Evolutionary conservation across 495 filamentous ascomycete genomes (phyloP).

Genomic region (Penicillium crystallinum): DNA sequence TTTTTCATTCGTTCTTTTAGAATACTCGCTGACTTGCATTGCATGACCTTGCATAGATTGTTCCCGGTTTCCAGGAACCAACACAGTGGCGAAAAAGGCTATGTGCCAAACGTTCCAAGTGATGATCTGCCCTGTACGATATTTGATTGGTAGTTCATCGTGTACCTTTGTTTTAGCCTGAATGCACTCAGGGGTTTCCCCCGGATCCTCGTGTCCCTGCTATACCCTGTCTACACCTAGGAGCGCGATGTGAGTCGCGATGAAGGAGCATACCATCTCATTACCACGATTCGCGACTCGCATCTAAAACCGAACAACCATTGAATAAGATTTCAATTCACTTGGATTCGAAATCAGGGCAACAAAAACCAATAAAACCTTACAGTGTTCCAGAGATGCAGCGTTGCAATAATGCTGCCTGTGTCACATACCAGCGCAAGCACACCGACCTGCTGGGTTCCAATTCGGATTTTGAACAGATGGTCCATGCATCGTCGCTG

Average conservation of each 20-base stretch:
- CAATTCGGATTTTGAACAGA: neutral
- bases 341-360: neutral
- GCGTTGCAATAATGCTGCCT: slow-evolving; percentile 4
- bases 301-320: neutral
- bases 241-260: slow-evolving; percentile 7
- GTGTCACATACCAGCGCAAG: slow-evolving; percentile 7
- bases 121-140: neutral
- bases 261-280: neutral
- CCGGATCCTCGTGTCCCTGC: slow-evolving; percentile 2
- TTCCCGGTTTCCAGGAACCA: slow-evolving; percentile 19
- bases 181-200: neutral
- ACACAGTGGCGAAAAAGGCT: slow-evolving; percentile 11
- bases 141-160: neutral
- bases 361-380: neutral
- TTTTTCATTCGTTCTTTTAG: slow-evolving; percentile 1
- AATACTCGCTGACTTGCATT: slow-evolving; percentile 20
- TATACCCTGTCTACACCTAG: neutral
- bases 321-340: neutral
- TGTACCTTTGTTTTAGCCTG: neutral
- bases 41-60: slow-evolving; percentile 22
- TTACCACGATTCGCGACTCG: neutral
- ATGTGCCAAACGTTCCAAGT: slow-evolving; percentile 2
- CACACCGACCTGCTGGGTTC: neutral
- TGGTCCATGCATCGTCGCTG: neutral
- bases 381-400: slow-evolving; percentile 3